A percentile compares a stretch with the other conserved stretches of the same genome.
Evolutionary conservation across 352 stramenopile genomes (phyloP).

Genomic region (Phytophthora meadii): DNA sequence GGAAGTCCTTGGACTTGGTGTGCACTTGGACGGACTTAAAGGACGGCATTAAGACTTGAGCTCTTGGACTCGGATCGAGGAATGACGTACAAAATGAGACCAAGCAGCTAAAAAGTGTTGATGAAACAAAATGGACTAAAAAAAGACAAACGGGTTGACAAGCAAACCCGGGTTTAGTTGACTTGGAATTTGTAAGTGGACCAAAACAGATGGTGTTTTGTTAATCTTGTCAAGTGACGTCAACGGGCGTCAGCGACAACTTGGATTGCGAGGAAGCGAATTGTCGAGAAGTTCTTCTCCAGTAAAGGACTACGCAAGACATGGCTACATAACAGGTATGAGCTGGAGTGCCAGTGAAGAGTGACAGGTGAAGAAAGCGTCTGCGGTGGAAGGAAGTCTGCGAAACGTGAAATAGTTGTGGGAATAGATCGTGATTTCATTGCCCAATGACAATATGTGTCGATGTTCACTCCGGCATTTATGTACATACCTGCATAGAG

Average conservation of each 20-base stretch:
- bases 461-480: no score
- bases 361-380: no score
- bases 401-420: no score
- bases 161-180: constrained; percentile 1
- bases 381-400: no score
- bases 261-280: neutral
- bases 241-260: constrained; percentile 5
- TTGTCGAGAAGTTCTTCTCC: constrained; percentile 3
- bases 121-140: constrained; percentile 24
- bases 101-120: constrained; percentile 21
- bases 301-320: no score
- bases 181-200: constrained; percentile 9
- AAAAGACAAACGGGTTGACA: constrained; percentile 10
- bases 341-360: no score
- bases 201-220: constrained; percentile 19
- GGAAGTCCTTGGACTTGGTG: constrained; percentile 53
- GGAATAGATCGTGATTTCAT: no score
- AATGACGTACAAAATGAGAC: constrained; percentile 17
- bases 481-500: no score
- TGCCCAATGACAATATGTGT: no score
- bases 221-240: constrained; percentile 6
- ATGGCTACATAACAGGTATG: no score
- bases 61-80: constrained; percentile 13
- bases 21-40: constrained; percentile 46
- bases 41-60: constrained; percentile 35